These are phyloP conservation scores for Botryotinia globosa DNA, from an alignment of 2,329 filamentous ascomycete species.

Conservation along the genomic window DNA sequence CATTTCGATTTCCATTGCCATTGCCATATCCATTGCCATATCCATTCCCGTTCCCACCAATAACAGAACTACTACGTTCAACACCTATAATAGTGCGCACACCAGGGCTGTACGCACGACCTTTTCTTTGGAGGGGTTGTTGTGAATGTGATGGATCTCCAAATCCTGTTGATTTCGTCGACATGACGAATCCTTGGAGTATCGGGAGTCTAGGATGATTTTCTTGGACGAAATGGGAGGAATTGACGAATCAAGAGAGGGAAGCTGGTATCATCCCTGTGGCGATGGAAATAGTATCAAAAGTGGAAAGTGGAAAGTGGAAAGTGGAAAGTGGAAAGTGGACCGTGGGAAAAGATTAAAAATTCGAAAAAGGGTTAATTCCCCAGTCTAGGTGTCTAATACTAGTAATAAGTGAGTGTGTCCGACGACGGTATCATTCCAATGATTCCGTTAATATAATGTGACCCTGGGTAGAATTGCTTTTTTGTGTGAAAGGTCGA, in stretches of 20 bases:
- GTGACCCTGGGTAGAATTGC: background rate
- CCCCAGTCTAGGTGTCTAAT: background rate
- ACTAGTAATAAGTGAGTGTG: too few relatives aligned
- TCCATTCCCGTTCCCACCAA: background rate
- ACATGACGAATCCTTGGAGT: constrained; percentile 8
- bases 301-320: background rate
- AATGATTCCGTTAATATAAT: background rate
- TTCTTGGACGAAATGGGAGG: background rate
- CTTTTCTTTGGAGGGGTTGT: constrained; percentile 9
- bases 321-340: background rate
- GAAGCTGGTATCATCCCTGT: background rate
- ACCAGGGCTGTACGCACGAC: background rate
- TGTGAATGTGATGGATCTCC: background rate
- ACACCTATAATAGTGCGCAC: background rate
- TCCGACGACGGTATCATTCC: background rate
- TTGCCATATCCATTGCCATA: background rate
- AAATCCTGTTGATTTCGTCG: background rate
- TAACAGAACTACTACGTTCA: background rate
- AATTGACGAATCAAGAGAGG: constrained; percentile 1
- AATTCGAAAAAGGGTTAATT: background rate
- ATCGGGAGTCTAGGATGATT: background rate
- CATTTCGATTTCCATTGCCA: background rate
- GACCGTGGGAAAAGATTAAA: background rate
- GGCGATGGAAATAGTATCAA: background rate
- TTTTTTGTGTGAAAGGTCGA: background rate